Percentiles rank a stretch among this genome's conserved stretches.
These are phyloP conservation scores for Aspergillus fumigatiaffinis DNA, from an alignment of 2,329 filamentous ascomycete genomes.

Conservation along the genomic window DNA sequence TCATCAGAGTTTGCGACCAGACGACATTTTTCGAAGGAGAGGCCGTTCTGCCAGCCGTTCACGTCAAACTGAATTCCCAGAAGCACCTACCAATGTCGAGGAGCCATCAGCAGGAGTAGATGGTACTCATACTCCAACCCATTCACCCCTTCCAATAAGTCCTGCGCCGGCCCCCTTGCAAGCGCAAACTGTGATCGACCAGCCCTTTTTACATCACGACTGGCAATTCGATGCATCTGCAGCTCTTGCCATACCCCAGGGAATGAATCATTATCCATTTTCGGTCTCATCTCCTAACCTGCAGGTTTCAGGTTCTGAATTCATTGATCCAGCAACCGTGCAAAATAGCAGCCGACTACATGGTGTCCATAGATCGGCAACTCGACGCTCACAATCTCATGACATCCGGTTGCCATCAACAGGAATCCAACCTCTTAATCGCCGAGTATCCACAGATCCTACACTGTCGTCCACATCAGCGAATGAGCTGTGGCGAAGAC, in stretches of 20 bases:
- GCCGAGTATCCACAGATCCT: slow-evolving; percentile 32
- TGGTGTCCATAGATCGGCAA: slow-evolving; percentile 6
- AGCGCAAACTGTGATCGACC: background rate
- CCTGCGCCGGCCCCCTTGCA: background rate
- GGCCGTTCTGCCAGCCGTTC: slow-evolving; percentile 4
- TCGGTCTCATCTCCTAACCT: slow-evolving; percentile 34
- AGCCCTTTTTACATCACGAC: background rate
- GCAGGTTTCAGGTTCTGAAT: slow-evolving; percentile 19
- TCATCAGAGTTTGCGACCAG: slow-evolving; percentile 11
- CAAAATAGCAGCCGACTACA: background rate
- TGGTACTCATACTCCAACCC: background rate
- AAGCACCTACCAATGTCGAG: background rate
- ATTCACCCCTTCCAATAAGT: background rate
- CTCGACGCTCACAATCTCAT: slow-evolving; percentile 17
- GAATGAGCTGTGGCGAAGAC: slow-evolving; percentile 34
- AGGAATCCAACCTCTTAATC: slow-evolving; percentile 13
- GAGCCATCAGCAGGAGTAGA: background rate
- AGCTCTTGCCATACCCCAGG: slow-evolving; percentile 1
- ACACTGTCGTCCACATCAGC: slow-evolving; percentile 25
- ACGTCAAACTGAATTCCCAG: background rate
- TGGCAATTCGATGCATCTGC: background rate
- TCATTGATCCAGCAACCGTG: slow-evolving; percentile 17
- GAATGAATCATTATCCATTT: slow-evolving; percentile 24
- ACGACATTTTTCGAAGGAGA: slow-evolving; percentile 10
- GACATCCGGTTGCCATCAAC: slow-evolving; percentile 10